phyloP scores from a whole-genome alignment of 2,329 filamentous ascomycete species.

The Hymenoscyphus infarciens region DNA sequence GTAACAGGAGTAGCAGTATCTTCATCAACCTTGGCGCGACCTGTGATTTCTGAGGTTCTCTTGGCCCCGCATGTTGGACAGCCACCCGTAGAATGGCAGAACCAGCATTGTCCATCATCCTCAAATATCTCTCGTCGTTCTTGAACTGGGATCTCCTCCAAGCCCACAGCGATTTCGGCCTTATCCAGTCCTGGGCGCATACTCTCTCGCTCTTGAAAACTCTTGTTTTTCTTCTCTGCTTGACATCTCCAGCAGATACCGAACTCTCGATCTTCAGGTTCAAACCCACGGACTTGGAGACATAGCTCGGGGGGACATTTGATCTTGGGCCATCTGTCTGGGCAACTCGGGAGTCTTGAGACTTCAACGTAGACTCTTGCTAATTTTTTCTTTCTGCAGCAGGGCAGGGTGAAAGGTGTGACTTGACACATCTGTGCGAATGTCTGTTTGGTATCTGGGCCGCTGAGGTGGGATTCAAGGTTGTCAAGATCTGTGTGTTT shows the following conservation, averaged over 20 bases:
- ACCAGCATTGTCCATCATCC: slow-evolving; percentile 24
- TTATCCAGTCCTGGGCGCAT: slow-evolving; percentile 28
- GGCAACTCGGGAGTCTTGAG: slow-evolving; percentile 23
- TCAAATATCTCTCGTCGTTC: slow-evolving; percentile 20
- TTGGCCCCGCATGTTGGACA: slow-evolving; percentile 20
- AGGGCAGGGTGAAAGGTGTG: slow-evolving; percentile 24
- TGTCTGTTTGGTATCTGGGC: neutral
- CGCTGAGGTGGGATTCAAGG: neutral
- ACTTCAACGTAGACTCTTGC: slow-evolving; percentile 26
- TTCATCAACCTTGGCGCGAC: neutral
- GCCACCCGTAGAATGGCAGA: slow-evolving; percentile 20
- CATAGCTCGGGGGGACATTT: slow-evolving; percentile 32
- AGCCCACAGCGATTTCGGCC: slow-evolving; percentile 22
- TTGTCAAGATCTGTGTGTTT: neutral
- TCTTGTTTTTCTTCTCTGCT: slow-evolving; percentile 10
- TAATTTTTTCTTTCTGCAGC: slow-evolving; percentile 18
- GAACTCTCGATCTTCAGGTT: slow-evolving; percentile 10
- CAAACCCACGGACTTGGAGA: slow-evolving; percentile 17
- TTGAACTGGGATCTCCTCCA: slow-evolving; percentile 18
- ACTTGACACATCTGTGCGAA: slow-evolving; percentile 28
- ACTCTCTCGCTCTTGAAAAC: slow-evolving; percentile 17
- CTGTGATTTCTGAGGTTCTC: slow-evolving; percentile 3
- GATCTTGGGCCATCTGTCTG: slow-evolving; percentile 25
- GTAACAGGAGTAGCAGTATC: neutral
- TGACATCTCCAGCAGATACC: slow-evolving; percentile 31